Evolutionary conservation across 2,329 filamentous ascomycete species (phyloP), one percentile per base, ranked within the genome.

Genomic region (Xylariomycetidae sp.): DNA sequence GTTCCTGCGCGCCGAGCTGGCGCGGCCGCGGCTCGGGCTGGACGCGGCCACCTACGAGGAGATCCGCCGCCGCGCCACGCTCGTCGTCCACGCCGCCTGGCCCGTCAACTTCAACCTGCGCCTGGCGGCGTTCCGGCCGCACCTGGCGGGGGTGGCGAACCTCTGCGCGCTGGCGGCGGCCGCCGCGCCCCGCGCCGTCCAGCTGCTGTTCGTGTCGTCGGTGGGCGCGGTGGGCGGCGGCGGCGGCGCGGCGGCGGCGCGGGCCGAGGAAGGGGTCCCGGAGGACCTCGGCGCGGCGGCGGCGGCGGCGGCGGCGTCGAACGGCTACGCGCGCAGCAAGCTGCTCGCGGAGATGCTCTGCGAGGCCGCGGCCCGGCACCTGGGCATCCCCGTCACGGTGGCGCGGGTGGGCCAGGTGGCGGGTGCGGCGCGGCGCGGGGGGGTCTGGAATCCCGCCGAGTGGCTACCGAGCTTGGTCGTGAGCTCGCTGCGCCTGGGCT

Each of bases 51-150:
- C 33, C 8, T 34, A 33, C 23, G 10, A 32, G 17, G 17, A n/a
- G 6, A 13, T 43, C 12, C 33, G n/a, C n/a, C n/a, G n/a, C n/a
- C n/a, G n/a, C n/a, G 24, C 29, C 3, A 36, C 29, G 19, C 23
- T 41, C 13, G 37, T 43, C n/a, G 23, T 45, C 22, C 42, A 42
- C 32, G 35, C 35, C 12, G 40, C 43, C 20, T 45, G 40, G 40
- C 12, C 34, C 3, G 35, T 43, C 20, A 26, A 45, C 19, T 45
- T 41, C 27, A 43, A 39, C 23, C 31, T 43, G 12, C 25, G 27
- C 12, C 17, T 42, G 22, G 14, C 34, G 5, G 28, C 39, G 5
- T 44, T 42, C 34, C 22, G 22, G 6, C n/a, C 19, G 20, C 31
- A 42, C 8, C 24, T 44, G 6, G 20, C 19, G 1, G 36, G 36